phyloP scores from a whole-genome alignment of 371 early-diverging fungal genomes.

The Mucor piriformis region DNA sequence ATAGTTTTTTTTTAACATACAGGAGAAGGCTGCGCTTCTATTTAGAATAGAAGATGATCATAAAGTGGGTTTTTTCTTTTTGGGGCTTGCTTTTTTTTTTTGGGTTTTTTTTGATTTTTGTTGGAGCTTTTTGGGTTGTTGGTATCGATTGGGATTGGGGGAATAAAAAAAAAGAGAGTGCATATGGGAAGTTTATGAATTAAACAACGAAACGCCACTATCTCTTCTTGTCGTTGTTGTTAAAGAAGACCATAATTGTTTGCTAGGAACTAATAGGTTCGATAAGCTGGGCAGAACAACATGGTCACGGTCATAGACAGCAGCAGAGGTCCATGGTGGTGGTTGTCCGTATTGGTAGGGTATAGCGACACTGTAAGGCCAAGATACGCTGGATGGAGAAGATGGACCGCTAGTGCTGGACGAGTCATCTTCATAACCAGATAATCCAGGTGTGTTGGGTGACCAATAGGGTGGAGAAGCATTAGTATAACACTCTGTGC shows the following conservation, averaged over 20 bases:
- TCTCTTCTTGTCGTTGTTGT: constrained; percentile 20
- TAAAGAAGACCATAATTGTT: constrained; percentile 15
- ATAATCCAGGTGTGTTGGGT: constrained; percentile 28
- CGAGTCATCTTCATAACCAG: constrained; percentile 30
- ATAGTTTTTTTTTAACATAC: too few species aligned
- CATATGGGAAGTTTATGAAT: constrained; percentile 20
- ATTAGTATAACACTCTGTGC: constrained; percentile 3
- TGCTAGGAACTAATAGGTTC: constrained; percentile 12
- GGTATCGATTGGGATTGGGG: background rate
- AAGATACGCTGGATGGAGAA: constrained; percentile 34
- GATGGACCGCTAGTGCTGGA: constrained; percentile 27
- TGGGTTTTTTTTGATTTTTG: background rate
- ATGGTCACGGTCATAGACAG: constrained; percentile 13
- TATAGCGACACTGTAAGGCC: constrained; percentile 16
- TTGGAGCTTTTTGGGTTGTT: too few species aligned
- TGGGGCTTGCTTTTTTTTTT: background rate
- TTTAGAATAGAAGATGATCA: too few species aligned
- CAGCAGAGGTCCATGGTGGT: constrained; percentile 14
- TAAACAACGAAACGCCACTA: constrained; percentile 27
- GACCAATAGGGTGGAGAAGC: constrained; percentile 17
- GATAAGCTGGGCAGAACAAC: constrained; percentile 40
- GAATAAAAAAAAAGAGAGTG: background rate
- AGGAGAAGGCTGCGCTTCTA: too few species aligned
- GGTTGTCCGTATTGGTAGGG: constrained; percentile 11
- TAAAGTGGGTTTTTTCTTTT: background rate